Percentiles rank a stretch among this genome's conserved stretches.
Evolutionary conservation across 1,139 yeast genomes (phyloP).

Genomic region (Debaryomyces sp.): DNA sequence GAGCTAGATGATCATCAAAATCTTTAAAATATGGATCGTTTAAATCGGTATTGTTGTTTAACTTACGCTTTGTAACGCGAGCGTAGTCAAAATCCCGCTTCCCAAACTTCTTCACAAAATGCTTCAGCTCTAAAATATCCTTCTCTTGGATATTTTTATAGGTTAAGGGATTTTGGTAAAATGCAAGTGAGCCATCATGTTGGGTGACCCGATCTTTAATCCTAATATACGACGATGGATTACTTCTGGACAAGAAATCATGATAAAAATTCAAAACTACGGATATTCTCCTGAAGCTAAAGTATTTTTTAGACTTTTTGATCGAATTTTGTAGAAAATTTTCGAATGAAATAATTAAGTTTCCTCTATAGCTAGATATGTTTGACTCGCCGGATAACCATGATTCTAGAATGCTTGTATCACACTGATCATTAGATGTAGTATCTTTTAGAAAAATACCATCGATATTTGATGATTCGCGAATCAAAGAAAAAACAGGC

Average conservation of each 20-base stretch:
- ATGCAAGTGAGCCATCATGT: not conserved
- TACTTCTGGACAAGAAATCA: not conserved
- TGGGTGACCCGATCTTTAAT: not conserved
- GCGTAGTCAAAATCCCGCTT: not conserved
- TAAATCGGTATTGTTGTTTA: not conserved
- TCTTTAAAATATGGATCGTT: not conserved
- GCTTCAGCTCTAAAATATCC: not conserved
- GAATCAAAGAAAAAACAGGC: not conserved
- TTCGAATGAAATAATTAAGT: not conserved
- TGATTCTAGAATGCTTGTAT: not conserved
- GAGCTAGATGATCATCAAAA: not conserved
- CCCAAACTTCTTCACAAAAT: not conserved
- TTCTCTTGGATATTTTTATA: not conserved
- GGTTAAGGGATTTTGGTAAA: not conserved
- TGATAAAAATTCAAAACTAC: not conserved
- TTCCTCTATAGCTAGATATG: not conserved
- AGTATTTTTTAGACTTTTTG: not conserved
- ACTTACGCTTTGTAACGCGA: not conserved
- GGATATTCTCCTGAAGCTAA: not conserved
- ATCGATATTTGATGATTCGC: not conserved
- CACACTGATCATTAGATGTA: not conserved
- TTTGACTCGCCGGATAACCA: not conserved
- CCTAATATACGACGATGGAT: not conserved
- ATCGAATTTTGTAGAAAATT: not conserved
- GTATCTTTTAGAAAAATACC: not conserved